These are phyloP conservation scores for Xerocomellus intermedius DNA, from an alignment of 768 basidiomycete genomes.

Conservation along the genomic window DNA sequence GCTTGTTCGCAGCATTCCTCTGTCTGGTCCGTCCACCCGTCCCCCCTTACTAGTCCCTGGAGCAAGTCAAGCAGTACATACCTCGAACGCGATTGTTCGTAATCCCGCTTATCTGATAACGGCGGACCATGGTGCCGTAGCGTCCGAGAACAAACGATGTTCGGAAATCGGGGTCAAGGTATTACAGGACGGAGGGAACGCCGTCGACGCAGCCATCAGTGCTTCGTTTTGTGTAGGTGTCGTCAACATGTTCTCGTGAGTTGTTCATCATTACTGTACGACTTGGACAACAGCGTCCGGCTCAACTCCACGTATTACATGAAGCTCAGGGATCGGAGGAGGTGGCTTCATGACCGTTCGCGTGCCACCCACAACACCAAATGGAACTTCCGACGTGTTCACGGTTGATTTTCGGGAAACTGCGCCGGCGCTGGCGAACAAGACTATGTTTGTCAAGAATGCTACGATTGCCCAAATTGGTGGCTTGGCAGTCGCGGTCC, in stretches of 20 bases:
- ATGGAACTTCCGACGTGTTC: conserved; percentile 55
- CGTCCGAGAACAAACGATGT: conserved; percentile 83
- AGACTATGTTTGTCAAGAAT: conserved; percentile 70
- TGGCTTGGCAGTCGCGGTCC: conserved; percentile 85
- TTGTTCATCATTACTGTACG: conserved; percentile 10
- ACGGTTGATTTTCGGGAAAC: conserved; percentile 88
- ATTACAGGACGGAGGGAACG: conserved; percentile 82
- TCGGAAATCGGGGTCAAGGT: conserved; percentile 80
- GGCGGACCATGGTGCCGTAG: conserved; percentile 81
- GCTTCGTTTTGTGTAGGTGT: conserved; percentile 78
- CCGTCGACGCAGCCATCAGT: conserved; percentile 83
- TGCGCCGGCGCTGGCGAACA: conserved; percentile 69
- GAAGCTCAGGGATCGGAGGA: conserved; percentile 80
- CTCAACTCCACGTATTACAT: not conserved
- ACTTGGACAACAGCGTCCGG: not conserved
- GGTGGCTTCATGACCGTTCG: conserved; percentile 87
- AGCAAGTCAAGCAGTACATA: too few species aligned
- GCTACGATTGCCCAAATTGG: conserved; percentile 60
- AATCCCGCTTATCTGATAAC: conserved; percentile 59
- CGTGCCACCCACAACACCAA: conserved; percentile 51
- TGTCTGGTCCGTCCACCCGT: not conserved
- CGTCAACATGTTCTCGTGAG: conserved; percentile 89
- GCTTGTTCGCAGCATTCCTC: not conserved
- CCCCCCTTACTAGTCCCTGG: not conserved
- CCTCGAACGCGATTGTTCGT: conserved; percentile 13